phyloP scores from a whole-genome alignment of 495 filamentous ascomycete species.

The Parathielavia hyrcaniae region DNA sequence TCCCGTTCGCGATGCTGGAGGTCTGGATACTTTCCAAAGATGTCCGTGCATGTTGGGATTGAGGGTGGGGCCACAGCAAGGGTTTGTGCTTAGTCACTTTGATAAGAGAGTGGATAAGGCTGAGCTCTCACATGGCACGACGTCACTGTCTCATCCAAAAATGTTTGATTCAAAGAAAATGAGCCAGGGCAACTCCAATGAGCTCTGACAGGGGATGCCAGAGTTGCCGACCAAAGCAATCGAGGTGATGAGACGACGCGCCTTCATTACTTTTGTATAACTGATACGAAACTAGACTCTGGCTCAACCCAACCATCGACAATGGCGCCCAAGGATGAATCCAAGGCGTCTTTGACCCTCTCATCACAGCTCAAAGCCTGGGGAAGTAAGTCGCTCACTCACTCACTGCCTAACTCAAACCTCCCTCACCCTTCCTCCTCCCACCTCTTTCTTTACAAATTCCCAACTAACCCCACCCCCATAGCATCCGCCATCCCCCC shows the following conservation, averaged over 20 bases:
- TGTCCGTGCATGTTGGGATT: not conserved
- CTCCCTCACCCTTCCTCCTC: not conserved
- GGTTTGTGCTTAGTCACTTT: conserved; percentile 11
- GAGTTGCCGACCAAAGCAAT: too few relatives aligned
- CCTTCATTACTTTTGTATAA: too few relatives aligned
- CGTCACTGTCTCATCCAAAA: conserved; percentile 11
- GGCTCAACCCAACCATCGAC: not conserved
- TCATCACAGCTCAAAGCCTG: conserved; percentile 53
- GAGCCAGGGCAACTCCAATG: not conserved
- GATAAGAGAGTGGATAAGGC: conserved; percentile 10
- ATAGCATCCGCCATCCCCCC: conserved; percentile 80
- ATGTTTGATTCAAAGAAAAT: not conserved
- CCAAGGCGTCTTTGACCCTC: conserved; percentile 44
- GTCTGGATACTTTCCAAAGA: not conserved
- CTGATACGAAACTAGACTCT: not conserved
- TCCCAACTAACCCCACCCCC: conserved; percentile 1
- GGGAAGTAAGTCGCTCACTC: conserved; percentile 57
- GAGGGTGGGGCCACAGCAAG: not conserved
- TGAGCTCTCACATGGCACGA: not conserved
- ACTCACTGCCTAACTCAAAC: not conserved
- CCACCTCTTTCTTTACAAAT: not conserved
- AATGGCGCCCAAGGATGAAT: conserved; percentile 38
- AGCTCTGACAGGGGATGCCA: not conserved
- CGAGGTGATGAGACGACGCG: too few relatives aligned
- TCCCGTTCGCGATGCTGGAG: not conserved